Conservation (phyloP, 1,284 basidiomycete genomes). For the Peniophora sp. region DNA sequence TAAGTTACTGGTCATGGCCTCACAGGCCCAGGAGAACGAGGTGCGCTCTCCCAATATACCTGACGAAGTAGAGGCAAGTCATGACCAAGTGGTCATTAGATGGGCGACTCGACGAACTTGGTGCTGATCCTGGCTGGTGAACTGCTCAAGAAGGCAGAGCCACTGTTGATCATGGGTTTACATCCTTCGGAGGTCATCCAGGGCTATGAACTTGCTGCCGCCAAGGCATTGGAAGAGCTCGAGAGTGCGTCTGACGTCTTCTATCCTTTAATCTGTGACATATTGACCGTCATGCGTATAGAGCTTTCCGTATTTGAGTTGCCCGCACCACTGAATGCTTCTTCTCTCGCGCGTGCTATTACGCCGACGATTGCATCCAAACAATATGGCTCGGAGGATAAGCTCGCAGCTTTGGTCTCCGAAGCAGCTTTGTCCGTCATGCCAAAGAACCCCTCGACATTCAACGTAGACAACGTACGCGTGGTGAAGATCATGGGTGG, state of each 20-base stretch:
- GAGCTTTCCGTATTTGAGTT: constrained; percentile 60
- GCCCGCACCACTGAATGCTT: constrained; percentile 70
- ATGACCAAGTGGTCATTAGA: constrained; percentile 37
- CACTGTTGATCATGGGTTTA: constrained; percentile 91
- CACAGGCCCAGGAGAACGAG: constrained; percentile 93
- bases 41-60: constrained; percentile 33
- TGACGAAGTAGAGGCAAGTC: neutral
- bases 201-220: constrained; percentile 92
- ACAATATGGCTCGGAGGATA: constrained; percentile 91
- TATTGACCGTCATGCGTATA: constrained; percentile 19
- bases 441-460: constrained; percentile 83
- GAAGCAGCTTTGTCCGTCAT: constrained; percentile 90
- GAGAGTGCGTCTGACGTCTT: constrained; percentile 59
- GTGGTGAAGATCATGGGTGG: constrained; percentile 99
- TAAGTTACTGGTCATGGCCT: constrained; percentile 95
- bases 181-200: constrained; percentile 93
- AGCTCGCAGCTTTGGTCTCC: constrained; percentile 79
- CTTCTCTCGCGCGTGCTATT: constrained; percentile 76
- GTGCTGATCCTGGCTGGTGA: constrained; percentile 96
- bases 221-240: constrained; percentile 81
- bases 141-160: constrained; percentile 89
- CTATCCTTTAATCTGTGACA: neutral
- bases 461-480: constrained; percentile 97
- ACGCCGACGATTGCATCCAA: constrained; percentile 94
- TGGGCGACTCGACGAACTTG: constrained; percentile 96